These are phyloP conservation scores for Fusarium graminum DNA, from an alignment of 2,329 filamentous ascomycete genomes.

Conservation along the genomic window DNA sequence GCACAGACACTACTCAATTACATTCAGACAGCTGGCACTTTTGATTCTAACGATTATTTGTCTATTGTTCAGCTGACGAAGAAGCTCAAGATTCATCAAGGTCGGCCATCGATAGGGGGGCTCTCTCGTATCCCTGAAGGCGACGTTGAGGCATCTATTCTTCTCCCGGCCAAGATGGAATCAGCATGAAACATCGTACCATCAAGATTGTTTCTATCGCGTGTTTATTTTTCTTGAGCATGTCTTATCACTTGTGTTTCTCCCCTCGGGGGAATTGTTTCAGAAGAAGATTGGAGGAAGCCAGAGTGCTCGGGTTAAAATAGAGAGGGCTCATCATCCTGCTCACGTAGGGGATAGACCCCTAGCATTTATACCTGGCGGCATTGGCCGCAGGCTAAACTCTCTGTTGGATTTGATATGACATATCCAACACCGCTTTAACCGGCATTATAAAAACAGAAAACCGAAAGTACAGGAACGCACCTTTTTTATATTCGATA, in stretches of 20 bases:
- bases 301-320: slow-evolving; percentile 18
- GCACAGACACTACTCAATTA: slow-evolving; percentile 86
- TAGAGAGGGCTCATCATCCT: slow-evolving; percentile 13
- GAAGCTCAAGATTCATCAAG: slow-evolving; percentile 77
- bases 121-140: slow-evolving; percentile 69
- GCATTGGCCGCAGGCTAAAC: slow-evolving; percentile 11
- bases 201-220: slow-evolving; percentile 2
- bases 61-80: slow-evolving; percentile 86
- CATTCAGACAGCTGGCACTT: slow-evolving; percentile 78
- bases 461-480: slow-evolving; percentile 13
- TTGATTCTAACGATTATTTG: slow-evolving; percentile 82
- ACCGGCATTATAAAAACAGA: not conserved
- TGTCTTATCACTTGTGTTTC: slow-evolving; percentile 32
- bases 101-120: slow-evolving; percentile 58
- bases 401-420: slow-evolving; percentile 8
- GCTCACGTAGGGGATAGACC: slow-evolving; percentile 23
- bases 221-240: slow-evolving; percentile 26
- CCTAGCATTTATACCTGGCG: slow-evolving; percentile 7
- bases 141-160: slow-evolving; percentile 62
- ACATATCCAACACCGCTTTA: not conserved
- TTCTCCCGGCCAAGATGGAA: slow-evolving; percentile 50
- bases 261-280: slow-evolving; percentile 8
- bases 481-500: slow-evolving; percentile 44
- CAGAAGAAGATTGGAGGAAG: not conserved
- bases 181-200: slow-evolving; percentile 40